phyloP scores from a whole-genome alignment of 768 basidiomycete genomes.

The Ramaria sp. region DNA sequence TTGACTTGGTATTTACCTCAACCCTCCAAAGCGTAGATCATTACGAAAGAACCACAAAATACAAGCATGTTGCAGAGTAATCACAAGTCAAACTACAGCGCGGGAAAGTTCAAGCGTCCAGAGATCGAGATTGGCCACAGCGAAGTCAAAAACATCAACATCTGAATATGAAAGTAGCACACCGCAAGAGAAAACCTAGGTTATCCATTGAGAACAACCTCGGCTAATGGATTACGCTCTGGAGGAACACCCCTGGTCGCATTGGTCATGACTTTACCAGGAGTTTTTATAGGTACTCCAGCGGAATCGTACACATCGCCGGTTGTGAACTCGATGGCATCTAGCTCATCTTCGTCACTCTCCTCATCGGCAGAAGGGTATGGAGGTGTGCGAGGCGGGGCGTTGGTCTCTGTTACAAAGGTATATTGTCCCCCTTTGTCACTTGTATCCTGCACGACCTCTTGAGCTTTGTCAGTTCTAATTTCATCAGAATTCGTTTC shows the following conservation, averaged over 20 bases:
- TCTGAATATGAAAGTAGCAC: neutral
- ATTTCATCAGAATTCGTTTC: neutral
- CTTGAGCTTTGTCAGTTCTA: neutral
- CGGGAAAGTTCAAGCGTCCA: neutral
- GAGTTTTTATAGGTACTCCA: slow-evolving; percentile 1
- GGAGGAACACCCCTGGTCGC: neutral
- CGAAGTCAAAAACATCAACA: neutral
- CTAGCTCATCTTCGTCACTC: slow-evolving; percentile 1
- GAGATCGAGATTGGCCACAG: neutral
- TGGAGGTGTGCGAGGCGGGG: slow-evolving; percentile 1
- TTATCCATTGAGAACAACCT: slow-evolving; percentile 7
- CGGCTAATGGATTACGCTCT: neutral
- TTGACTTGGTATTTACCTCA: too few relatives aligned
- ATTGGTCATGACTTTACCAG: neutral
- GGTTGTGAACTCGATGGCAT: slow-evolving; percentile 4
- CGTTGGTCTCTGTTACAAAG: neutral
- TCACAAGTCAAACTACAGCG: neutral
- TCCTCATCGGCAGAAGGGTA: neutral
- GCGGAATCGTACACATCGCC: neutral
- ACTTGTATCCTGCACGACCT: neutral
- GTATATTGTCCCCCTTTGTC: neutral
- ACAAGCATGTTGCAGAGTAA: neutral
- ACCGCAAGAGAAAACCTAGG: neutral
- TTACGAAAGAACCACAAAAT: neutral
- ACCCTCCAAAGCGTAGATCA: neutral